Evolutionary conservation across 345 rosid genomes (phyloP).

Genomic region (Pelargonium nanum): DNA sequence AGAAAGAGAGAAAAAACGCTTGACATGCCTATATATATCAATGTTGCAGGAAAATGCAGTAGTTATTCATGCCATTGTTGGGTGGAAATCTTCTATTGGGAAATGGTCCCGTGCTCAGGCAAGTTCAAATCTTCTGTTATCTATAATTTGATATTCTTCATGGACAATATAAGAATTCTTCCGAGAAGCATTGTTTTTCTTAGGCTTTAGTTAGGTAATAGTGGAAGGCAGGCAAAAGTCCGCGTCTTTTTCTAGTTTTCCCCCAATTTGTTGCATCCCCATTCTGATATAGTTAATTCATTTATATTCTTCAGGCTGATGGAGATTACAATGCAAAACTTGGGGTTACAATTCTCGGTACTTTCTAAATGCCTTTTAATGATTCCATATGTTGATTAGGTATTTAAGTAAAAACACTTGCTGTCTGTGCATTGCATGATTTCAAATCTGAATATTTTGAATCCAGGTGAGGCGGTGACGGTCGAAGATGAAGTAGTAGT

Average conservation of each 20-base stretch:
- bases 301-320: slow-evolving; percentile 45
- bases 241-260: background rate
- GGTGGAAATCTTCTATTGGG: slow-evolving; percentile 90
- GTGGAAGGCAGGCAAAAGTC: too few species aligned
- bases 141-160: too few species aligned
- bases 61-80: slow-evolving; percentile 68
- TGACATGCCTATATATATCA: background rate
- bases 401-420: too few species aligned
- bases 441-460: background rate
- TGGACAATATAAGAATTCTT: too few species aligned
- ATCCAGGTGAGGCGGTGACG: slow-evolving; percentile 67
- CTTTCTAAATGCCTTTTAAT: background rate
- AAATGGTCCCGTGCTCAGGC: slow-evolving; percentile 98
- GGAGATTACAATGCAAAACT: slow-evolving; percentile 79
- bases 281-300: slow-evolving; percentile 8
- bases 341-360: slow-evolving; percentile 94
- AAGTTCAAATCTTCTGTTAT: slow-evolving; percentile 17
- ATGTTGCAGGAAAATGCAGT: slow-evolving; percentile 76
- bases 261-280: background rate
- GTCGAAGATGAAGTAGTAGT: slow-evolving; percentile 93
- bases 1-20: background rate
- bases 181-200: too few species aligned
- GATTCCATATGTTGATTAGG: background rate
- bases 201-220: too few species aligned
- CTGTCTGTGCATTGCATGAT: too few species aligned